Evolutionary conservation across 352 stramenopile species (phyloP), one percentile per base, ranked within the genome.

Genomic region (Globisporangium heterothallicum): DNA sequence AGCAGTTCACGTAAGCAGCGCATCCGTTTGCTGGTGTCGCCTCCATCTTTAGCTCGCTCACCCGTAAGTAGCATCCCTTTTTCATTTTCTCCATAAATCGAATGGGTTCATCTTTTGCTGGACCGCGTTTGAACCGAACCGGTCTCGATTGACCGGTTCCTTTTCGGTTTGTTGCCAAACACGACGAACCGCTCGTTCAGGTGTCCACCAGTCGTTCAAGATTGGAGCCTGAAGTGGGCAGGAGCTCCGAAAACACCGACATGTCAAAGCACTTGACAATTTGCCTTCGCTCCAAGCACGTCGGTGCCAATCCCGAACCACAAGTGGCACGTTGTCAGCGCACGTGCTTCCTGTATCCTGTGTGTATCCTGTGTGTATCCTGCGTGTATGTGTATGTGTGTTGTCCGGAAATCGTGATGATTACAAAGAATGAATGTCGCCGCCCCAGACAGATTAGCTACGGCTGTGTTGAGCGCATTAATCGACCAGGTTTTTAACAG

Each of bases 1-100:
- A 97, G 64, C 73, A 95, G 54, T 96, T 98, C 51, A 91, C 88
- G 40, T 85, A 61, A 73, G 22, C n/a, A n/a, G n/a, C n/a, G n/a
- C n/a, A n/a, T 6, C 55, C 10, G 18, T 38, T 18, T 38, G 6
- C 1, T 36, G 29, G 6, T 34, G 6, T 16, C 43, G 56, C 36
- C 16, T n/a, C n/a, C n/a, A n/a, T n/a, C n/a, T n/a, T n/a, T n/a
- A n/a, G n/a, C n/a, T n/a, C n/a, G n/a, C n/a, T n/a, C n/a, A n/a
- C n/a, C 43, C 42, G 32, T 25, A 27, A 30, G 19, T 40, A 68
- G 48, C 32, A 38, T n/a, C n/a, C n/a, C n/a, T n/a, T n/a, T n/a
- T n/a, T n/a, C n/a, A n/a, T n/a, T n/a, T n/a, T n/a, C n/a, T n/a
- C n/a, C n/a, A n/a, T n/a, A n/a, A n/a, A n/a, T n/a, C n/a, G n/a